phyloP scores from a whole-genome alignment of 768 basidiomycete species.

The Kwoniella newhampshirensis region DNA sequence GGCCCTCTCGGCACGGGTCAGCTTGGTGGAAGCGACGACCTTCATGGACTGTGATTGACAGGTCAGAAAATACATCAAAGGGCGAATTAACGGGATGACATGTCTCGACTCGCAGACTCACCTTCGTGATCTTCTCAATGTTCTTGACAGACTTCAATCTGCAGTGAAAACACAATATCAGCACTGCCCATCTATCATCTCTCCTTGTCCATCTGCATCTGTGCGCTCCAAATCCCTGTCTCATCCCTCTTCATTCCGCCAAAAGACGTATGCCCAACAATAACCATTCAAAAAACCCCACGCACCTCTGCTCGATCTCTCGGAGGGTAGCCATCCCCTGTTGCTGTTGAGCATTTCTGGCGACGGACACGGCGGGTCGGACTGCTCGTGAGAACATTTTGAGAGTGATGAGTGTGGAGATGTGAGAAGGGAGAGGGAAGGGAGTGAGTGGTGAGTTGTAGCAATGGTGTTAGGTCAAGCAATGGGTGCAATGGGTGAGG shows the following conservation, averaged over 20 bases:
- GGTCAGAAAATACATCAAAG: background rate
- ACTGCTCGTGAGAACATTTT: slow-evolving; percentile 63
- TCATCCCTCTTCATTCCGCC: background rate
- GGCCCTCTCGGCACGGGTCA: slow-evolving; percentile 90
- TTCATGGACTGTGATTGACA: slow-evolving; percentile 75
- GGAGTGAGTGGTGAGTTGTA: slow-evolving; percentile 7
- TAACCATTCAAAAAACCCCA: slow-evolving; percentile 4
- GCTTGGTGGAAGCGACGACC: slow-evolving; percentile 98
- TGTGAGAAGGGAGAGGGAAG: slow-evolving; percentile 48
- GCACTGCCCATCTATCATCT: background rate
- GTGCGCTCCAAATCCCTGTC: background rate
- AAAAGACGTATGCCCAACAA: background rate
- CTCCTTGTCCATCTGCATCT: background rate
- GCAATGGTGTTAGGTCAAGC: background rate
- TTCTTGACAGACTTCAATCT: slow-evolving; percentile 80
- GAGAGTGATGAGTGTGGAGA: background rate
- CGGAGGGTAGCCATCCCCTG: slow-evolving; percentile 78
- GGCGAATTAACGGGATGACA: background rate
- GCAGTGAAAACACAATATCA: slow-evolving; percentile 53
- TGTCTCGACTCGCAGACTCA: slow-evolving; percentile 53
- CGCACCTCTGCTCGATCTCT: slow-evolving; percentile 83
- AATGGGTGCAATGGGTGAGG: background rate
- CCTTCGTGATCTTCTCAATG: slow-evolving; percentile 99
- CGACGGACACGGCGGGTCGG: slow-evolving; percentile 55
- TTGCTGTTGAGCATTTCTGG: slow-evolving; percentile 34